A percentile compares a stretch with the other conserved stretches of the same genome.
These are phyloP conservation scores for Fusarium pseudoanthophilum DNA, from an alignment of 2,329 filamentous ascomycete genomes.

Conservation along the genomic window DNA sequence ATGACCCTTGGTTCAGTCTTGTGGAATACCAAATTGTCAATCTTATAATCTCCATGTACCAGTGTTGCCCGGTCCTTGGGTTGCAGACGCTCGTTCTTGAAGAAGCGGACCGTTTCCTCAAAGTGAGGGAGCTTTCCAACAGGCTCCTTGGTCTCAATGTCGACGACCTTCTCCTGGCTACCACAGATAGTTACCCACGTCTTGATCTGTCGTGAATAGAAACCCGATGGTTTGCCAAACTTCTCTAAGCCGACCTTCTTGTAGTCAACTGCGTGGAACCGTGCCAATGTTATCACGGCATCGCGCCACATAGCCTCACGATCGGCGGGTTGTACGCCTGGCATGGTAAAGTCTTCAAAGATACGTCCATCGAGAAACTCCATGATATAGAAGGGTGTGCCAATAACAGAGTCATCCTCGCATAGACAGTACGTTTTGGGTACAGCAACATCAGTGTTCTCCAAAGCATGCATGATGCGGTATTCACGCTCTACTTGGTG, in stretches of 20 bases:
- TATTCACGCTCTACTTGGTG: conserved; percentile 98
- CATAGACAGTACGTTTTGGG: conserved; percentile 87
- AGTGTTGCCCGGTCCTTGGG: conserved; percentile 82
- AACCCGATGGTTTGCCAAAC: conserved; percentile 80
- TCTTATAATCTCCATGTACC: conserved; percentile 97
- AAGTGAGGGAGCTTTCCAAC: conserved; percentile 89
- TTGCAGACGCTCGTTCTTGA: conserved; percentile 74
- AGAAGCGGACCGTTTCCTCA: conserved; percentile 81
- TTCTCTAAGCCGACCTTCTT: conserved; percentile 72
- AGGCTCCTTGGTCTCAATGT: conserved; percentile 78
- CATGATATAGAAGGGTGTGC: conserved; percentile 98
- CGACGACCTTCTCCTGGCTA: conserved; percentile 78
- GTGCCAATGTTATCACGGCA: conserved; percentile 83
- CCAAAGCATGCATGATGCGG: conserved; percentile 86
- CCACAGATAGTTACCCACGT: conserved; percentile 84
- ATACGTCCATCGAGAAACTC: conserved; percentile 93
- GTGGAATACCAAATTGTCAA: conserved; percentile 90
- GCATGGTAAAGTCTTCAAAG: conserved; percentile 88
- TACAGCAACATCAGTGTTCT: conserved; percentile 82
- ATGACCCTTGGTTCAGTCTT: conserved; percentile 88
- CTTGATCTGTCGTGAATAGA: conserved; percentile 86
- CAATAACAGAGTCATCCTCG: conserved; percentile 81
- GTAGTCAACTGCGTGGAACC: conserved; percentile 81
- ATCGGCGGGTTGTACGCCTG: conserved; percentile 74
- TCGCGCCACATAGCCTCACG: conserved; percentile 86